Conservation (phyloP, 148 eudicot genomes). For the Gaultheria prostrata region DNA sequence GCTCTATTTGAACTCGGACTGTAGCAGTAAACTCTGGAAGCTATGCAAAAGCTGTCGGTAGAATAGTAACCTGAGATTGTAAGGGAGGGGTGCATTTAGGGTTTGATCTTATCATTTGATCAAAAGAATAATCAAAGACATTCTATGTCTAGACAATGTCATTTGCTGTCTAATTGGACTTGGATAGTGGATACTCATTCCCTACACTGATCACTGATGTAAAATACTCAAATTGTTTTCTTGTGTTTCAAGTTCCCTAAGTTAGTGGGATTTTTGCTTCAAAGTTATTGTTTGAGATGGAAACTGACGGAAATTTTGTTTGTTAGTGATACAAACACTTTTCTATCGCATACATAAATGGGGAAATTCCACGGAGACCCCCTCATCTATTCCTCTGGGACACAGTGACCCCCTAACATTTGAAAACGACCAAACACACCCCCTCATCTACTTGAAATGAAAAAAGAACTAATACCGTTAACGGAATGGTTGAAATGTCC, state of each 20-base stretch:
- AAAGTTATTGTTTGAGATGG: neutral
- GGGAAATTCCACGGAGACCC: too few species aligned
- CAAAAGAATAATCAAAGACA: neutral
- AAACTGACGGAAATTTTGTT: neutral
- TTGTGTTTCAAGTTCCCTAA: neutral
- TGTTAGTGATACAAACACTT: neutral
- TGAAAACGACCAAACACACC: too few species aligned
- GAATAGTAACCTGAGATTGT: neutral
- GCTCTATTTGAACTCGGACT: neutral
- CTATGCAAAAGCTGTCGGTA: neutral
- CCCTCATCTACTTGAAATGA: too few species aligned
- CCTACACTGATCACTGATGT: neutral
- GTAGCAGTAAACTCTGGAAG: neutral
- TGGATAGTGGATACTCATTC: neutral
- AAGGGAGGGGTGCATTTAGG: neutral
- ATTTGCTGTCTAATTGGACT: neutral
- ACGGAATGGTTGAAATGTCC: too few species aligned
- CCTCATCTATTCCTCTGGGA: too few species aligned
- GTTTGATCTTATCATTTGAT: neutral
- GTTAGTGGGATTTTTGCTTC: too few species aligned
- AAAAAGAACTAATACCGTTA: too few species aligned
- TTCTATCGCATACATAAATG: neutral
- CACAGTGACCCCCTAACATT: too few species aligned
- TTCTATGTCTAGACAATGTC: neutral
- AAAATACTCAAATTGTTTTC: neutral